Evolutionary conservation across 208 protist species (phyloP), one percentile per base, ranked within the genome.

Genomic region (Spongospora subterranea): DNA sequence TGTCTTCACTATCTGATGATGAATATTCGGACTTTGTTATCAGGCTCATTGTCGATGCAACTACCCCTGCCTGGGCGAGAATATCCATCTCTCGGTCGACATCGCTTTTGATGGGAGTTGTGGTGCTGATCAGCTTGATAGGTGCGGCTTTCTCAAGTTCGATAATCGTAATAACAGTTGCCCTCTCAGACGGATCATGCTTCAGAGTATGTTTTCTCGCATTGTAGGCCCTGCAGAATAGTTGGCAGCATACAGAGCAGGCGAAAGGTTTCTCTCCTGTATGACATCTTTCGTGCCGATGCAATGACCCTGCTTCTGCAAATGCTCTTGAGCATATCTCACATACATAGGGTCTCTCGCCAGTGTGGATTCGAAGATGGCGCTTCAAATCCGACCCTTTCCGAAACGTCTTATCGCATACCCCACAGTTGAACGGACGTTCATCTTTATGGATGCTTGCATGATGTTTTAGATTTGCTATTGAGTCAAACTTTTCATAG

Each of bases 321-420:
- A 89, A 89, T 29, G 50, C 88, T 29, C 88, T 60, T 13, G 50
- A 38, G 54, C 88, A 89, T 38, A 65, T 45, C 32, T 89, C 88
- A 32, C 88, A 89, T 64, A 89, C 54, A 45, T 89, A 71, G 54
- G 88, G 88, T 71, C 54, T 6, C 45, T 89, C 88, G 46, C 88
- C 88, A 32, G 88, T 89, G 54, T 89, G 88, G n/a, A 89, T 89
- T 65, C 88, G 46, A 20, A 76, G 88, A 43, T 82, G 71, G 17
- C 71, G 71, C n/a, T 82, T 82, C 71, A 82, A 43, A 43, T 82
- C 71, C 35, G 71, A 82, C n/a, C 71, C 71, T n/a, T 82, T 82
- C 17, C 71, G 71, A 43, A 82, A 82, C 71, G 71, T 82, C 71
- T 82, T 82, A 43, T 82, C 71, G 71, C 71, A 82, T 20, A 82